Evolutionary conservation across 768 basidiomycete species (phyloP).

Genomic region (Zangia roseola): DNA sequence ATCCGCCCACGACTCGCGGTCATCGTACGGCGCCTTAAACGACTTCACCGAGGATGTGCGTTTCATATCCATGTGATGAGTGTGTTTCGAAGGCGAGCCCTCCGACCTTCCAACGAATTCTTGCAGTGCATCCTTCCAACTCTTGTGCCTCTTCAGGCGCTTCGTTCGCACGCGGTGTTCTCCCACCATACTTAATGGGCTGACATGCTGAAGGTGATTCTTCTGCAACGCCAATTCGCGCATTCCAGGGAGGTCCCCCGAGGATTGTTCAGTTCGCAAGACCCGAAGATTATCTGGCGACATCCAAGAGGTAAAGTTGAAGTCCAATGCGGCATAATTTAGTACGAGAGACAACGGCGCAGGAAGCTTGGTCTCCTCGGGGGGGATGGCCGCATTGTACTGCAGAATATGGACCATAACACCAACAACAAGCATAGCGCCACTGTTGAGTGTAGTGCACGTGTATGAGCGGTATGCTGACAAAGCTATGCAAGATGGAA

Average conservation of each 20-base stretch:
- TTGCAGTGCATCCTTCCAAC: conserved; percentile 60
- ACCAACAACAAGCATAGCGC: conserved; percentile 82
- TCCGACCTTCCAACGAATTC: conserved; percentile 45
- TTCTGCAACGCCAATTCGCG: conserved; percentile 72
- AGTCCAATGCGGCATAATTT: conserved; percentile 91
- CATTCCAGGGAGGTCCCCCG: conserved; percentile 73
- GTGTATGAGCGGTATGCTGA: conserved; percentile 8
- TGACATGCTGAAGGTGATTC: conserved; percentile 85
- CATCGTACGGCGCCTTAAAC: conserved; percentile 32
- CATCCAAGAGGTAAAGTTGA: conserved; percentile 99
- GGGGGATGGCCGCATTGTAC: conserved; percentile 36
- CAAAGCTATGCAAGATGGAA: background rate
- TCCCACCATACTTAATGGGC: conserved; percentile 88
- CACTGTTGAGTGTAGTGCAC: conserved; percentile 46
- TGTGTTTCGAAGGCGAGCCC: conserved; percentile 12
- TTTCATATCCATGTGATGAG: conserved; percentile 23
- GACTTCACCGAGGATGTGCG: conserved; percentile 30
- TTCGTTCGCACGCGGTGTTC: conserved; percentile 47
- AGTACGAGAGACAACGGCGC: conserved; percentile 81
- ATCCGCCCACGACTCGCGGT: conserved; percentile 54
- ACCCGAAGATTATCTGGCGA: conserved; percentile 78
- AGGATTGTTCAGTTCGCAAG: conserved; percentile 84
- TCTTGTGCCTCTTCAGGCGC: conserved; percentile 50
- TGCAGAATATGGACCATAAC: conserved; percentile 87
- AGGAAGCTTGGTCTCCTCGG: conserved; percentile 47